Evolutionary conservation across 1,139 yeast species (phyloP).

Genomic region (Pichia cactophila): DNA sequence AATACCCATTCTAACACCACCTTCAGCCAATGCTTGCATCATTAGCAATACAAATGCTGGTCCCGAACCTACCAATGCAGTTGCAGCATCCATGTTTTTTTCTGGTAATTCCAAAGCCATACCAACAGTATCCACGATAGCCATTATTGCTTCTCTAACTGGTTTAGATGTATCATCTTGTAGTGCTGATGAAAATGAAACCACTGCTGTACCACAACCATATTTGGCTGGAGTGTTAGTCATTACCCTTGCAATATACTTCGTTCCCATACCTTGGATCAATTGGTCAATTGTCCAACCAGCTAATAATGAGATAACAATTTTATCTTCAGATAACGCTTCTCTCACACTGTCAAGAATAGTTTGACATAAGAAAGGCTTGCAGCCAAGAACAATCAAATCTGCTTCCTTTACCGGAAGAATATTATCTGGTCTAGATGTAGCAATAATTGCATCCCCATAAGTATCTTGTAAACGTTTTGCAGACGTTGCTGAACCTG

Average conservation of each 20-base stretch:
- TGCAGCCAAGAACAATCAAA: slow-evolving; percentile 74
- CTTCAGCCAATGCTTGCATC: slow-evolving; percentile 89
- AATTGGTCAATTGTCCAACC: slow-evolving; percentile 82
- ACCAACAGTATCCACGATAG: slow-evolving; percentile 59
- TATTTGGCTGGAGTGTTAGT: slow-evolving; percentile 93
- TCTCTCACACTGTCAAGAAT: slow-evolving; percentile 36
- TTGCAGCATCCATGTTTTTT: slow-evolving; percentile 93
- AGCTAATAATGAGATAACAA: slow-evolving; percentile 79
- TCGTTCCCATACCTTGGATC: slow-evolving; percentile 40
- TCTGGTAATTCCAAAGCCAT: slow-evolving; percentile 70
- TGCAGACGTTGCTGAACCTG: slow-evolving; percentile 49
- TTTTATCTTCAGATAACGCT: slow-evolving; percentile 37
- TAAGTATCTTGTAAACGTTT: slow-evolving; percentile 37
- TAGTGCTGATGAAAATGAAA: slow-evolving; percentile 47
- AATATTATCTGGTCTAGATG: slow-evolving; percentile 45
- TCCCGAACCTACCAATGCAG: slow-evolving; percentile 92
- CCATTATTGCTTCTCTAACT: slow-evolving; percentile 47
- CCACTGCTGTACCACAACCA: slow-evolving; percentile 91
- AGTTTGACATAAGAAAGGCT: slow-evolving; percentile 69
- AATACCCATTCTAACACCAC: slow-evolving; percentile 92
- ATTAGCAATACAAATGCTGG: slow-evolving; percentile 89
- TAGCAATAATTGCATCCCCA: slow-evolving; percentile 41
- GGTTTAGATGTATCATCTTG: slow-evolving; percentile 33
- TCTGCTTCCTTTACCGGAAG: slow-evolving; percentile 58
- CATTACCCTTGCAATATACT: slow-evolving; percentile 82